Evolutionary conservation across 1,139 yeast genomes (phyloP), one percentile per base, ranked within the genome.

Genomic region (Yamadazyma blattariae): DNA sequence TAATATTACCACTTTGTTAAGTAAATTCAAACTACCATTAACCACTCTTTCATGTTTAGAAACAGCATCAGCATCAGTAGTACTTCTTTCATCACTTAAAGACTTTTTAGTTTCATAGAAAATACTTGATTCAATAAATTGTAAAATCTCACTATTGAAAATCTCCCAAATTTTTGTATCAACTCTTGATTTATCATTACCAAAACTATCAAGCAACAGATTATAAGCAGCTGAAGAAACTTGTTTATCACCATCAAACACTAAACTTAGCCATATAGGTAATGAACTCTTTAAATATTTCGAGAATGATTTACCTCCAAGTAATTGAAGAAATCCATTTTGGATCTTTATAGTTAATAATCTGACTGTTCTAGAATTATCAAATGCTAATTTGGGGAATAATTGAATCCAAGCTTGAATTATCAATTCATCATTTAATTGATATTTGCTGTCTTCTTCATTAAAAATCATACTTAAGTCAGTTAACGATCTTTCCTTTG

Each of bases 381-480:
- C 95, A 10, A 82, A 69, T 4, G 92, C 73, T 27, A 89, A 60
- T 50, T 88, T 87, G 1, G 96, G 83, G 50, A 86, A 90, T 29
- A 86, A 48, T 54, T 87, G 95, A 23, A 85, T 68, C 95, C 96
- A 89, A 3, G 88, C 72, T 7, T 75, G 62, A 7, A 80, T 51
- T 2, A 74, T 71, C 40, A 75, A 46, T 31, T 82, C 82, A 41
- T 77, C 74, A 13, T 50, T 51, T 8, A 53, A 50, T 4, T 56
- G 48, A 3, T 35, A 33, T 2, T 34, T 25, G 24, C 43, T 34
- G 7, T 17, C 7, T 2, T 41, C 37, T 3, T 36, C 36, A 3
- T 54, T 52, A 4, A 73, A 47, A 14, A 61, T 47, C 2, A 49
- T 46, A 2, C 46, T 41, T 23, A 90, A 59, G 26, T 86, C 95